Percentiles rank a stretch among this genome's conserved stretches.
Evolutionary conservation across 495 filamentous ascomycete genomes (phyloP).

Genomic region (Penicillium daleae): DNA sequence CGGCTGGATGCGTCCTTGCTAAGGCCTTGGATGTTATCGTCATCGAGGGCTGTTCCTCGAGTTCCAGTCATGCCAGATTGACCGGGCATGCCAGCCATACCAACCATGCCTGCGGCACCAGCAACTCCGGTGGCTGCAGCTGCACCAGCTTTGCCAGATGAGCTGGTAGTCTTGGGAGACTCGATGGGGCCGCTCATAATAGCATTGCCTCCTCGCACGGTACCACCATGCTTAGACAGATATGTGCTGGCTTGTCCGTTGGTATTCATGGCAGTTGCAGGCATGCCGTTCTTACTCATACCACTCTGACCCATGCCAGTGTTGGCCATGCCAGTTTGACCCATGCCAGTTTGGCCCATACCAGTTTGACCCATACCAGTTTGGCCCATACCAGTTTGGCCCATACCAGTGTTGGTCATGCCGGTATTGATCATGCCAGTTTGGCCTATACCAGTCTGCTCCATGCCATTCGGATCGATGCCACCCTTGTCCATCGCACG

Average conservation of each 20-base stretch:
- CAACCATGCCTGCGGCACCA: not conserved
- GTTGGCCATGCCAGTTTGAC: not conserved
- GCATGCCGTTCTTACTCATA: not conserved
- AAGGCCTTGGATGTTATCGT: constrained; percentile 7
- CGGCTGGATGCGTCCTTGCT: not conserved
- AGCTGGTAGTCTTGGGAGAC: not conserved
- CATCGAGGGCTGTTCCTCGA: constrained; percentile 8
- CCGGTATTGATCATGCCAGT: not conserved
- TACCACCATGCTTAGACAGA: constrained; percentile 1
- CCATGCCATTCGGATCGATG: constrained; percentile 3
- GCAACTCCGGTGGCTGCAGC: not conserved
- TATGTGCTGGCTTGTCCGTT: not conserved
- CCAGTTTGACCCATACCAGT: not conserved
- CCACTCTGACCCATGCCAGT: not conserved
- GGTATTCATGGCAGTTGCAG: not conserved
- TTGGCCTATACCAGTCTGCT: not conserved
- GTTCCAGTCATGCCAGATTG: not conserved
- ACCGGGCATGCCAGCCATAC: not conserved
- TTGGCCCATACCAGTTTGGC: constrained; percentile 1
- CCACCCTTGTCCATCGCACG: not conserved
- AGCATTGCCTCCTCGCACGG: constrained; percentile 8
- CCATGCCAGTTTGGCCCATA: constrained; percentile 2
- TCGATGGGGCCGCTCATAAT: constrained; percentile 7
- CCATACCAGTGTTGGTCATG: not conserved
- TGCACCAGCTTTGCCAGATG: constrained; percentile 2